phyloP scores from a whole-genome alignment of 192 early-diverging fungal species.

The Entrophospora sp. region DNA sequence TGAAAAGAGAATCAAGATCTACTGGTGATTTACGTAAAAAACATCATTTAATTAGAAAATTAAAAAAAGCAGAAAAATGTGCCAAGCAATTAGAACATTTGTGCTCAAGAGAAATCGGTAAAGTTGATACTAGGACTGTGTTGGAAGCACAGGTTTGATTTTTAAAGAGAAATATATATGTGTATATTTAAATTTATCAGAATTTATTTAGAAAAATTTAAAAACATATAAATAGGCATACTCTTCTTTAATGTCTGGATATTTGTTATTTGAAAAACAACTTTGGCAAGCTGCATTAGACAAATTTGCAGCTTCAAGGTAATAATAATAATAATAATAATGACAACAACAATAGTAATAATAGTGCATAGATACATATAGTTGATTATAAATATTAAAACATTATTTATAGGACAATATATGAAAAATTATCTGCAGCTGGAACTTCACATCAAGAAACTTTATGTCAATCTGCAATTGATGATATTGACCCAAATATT shows the following conservation, averaged over 20 bases:
- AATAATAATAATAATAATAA: no score
- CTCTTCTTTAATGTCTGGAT: slow-evolving; percentile 54
- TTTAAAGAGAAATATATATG: no score
- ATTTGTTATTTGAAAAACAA: slow-evolving; percentile 58
- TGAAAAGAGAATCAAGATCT: slow-evolving; percentile 48
- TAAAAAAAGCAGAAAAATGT: slow-evolving; percentile 53
- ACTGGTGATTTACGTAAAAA: slow-evolving; percentile 53
- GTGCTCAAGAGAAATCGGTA: slow-evolving; percentile 32
- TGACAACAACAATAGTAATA: no score
- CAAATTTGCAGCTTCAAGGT: slow-evolving; percentile 54
- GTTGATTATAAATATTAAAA: not conserved
- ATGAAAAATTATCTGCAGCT: slow-evolving; percentile 52
- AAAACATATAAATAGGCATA: slow-evolving; percentile 41
- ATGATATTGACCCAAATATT: slow-evolving; percentile 72
- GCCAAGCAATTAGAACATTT: slow-evolving; percentile 38
- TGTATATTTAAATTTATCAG: no score
- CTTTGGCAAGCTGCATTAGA: slow-evolving; percentile 58
- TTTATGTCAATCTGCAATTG: slow-evolving; percentile 58
- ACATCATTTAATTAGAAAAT: slow-evolving; percentile 50
- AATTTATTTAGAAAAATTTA: no score
- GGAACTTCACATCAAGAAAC: slow-evolving; percentile 48
- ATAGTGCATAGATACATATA: no score
- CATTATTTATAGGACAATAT: slow-evolving; percentile 45
- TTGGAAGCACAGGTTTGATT: slow-evolving; percentile 47
- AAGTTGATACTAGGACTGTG: slow-evolving; percentile 40